Base-by-base conservation (phyloP, 805 yeast species). In the Kodamaea hsintzibuensis region DNA sequence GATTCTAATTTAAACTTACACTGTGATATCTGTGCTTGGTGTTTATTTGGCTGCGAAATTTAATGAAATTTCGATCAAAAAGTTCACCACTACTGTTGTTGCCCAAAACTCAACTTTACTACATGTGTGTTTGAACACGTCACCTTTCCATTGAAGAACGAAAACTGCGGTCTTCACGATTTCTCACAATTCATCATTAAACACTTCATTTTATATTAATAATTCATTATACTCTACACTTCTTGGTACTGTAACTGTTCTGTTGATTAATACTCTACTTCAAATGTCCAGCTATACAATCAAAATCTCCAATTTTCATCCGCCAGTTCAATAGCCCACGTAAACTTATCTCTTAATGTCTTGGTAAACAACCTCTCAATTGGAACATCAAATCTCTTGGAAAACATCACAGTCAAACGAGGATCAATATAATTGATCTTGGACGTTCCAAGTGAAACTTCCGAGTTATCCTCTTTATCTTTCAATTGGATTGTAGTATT, bases 341-440 rank as follows among this genome's bases (percentile, higher is more conserved):
- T 85, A 73, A 93, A 93, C 74, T 93, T 93, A 43, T 92, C 97
- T 57, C 98, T 77, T 52, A 93, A 75, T 0, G 98, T 89, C 73
- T 91, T 92, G 10, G 97, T 88, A 62, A 93, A 91, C 42, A 93
- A 77, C 70, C 89, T 92, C 70, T 93, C 98, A 52, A 93, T 87
- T 7, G 98, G 98, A 17, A 93, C 97, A 52, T 83, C 78, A 66
- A 75, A 91, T 70, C 85, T 89, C 70, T 91, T 92, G 50, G 96
- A 82, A 65, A 91, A 93, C 80, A 89, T 84, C 19, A 91, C 97
- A 0, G 96, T 85, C 61, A 93, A 75, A 59, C 98, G 80, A 22
- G 98, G 98, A 70, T 93, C 98, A 56, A 93, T 93, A 76, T 93
- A 93, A 70, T 93, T 93, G 79, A 89, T 84, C 75, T 93, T 93